A percentile compares a stretch with the other conserved stretches of the same genome.
Conservation (phyloP, 352 stramenopile species). For the Phytophthora tubulina region DNA sequence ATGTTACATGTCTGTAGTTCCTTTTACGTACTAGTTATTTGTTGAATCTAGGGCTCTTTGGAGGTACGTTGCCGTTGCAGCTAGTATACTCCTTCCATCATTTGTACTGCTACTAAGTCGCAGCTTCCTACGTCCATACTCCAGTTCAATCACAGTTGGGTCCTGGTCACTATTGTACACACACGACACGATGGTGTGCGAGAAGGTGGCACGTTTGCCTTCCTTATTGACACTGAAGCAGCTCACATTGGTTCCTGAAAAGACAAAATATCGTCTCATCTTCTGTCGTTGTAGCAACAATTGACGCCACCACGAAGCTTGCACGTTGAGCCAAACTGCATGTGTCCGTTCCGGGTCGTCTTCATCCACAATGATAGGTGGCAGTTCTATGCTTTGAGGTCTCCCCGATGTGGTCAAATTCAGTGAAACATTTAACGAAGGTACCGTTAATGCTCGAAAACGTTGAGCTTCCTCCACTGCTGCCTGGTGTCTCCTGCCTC, state of each 20-base stretch:
- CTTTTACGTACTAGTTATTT: background rate
- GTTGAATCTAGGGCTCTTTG: constrained; percentile 22
- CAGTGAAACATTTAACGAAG: constrained; percentile 4
- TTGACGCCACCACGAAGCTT: constrained; percentile 51
- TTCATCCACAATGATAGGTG: constrained; percentile 28
- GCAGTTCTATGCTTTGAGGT: constrained; percentile 5
- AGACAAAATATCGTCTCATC: constrained; percentile 49
- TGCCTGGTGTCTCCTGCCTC: constrained; percentile 1
- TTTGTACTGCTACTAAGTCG: constrained; percentile 26
- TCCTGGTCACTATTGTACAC: constrained; percentile 31
- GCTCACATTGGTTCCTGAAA: constrained; percentile 52
- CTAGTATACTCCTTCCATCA: constrained; percentile 14
- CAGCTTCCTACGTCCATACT: constrained; percentile 31
- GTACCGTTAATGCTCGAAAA: constrained; percentile 36
- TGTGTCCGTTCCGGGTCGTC: constrained; percentile 35
- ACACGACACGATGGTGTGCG: constrained; percentile 30
- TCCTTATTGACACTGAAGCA: constrained; percentile 67
- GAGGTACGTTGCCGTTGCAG: constrained; percentile 32
- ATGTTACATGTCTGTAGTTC: constrained; percentile 7
- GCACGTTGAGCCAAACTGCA: constrained; percentile 49
- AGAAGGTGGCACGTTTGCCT: constrained; percentile 49
- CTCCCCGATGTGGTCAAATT: background rate
- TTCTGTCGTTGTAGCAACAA: constrained; percentile 26
- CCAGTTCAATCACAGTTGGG: constrained; percentile 24
- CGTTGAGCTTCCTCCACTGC: constrained; percentile 21